Base-by-base conservation (phyloP, 202 grass and related monocot genomes). In the Hordeum pubiflorum region DNA sequence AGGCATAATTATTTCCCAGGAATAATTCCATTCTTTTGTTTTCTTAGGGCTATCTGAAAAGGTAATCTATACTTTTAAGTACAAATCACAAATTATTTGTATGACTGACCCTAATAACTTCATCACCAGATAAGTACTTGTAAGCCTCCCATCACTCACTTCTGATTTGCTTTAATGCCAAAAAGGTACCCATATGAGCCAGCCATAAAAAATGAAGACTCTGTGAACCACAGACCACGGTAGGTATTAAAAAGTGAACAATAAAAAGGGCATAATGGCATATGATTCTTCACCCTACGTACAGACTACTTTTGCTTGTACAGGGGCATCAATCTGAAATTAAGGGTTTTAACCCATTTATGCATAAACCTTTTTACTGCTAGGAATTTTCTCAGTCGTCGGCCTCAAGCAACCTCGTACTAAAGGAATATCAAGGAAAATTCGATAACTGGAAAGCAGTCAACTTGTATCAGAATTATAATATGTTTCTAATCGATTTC, bases 31-130 rank as follows among this genome's bases (percentile, higher is more conserved):
- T 20, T 24, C 17, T 67, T 59, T 82, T 65, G n/a, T 24, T 76
- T 79, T 83, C 20, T n/a, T 82, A 72, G 40, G 76, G 63, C n/a
- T 55, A 72, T 66, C 55, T 80, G 33, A 57, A 59, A 85, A 83
- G 29, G 68, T 77, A 87, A 43, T 44, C 9, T n/a, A 37, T 58
- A 61, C 18, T 72, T 79, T 79, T 72, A 83, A 29, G 76, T 69
- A 62, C 62, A 75, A 52, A 80, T 4, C 22, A 76, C 11, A 60
- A 62, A 67, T 60, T 61, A 24, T 79, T n/a, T 70, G 48, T 58
- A 81, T 58, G 50, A 57, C 6, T 81, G 79, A 62, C 27, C 56
- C 6, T 82, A 38, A 55, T 52, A 71, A 62, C 55, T 73, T 24
- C 3, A 34, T 18, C 65, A 81, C 38, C 43, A 62, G 56, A 58